Evolutionary conservation across 2,329 filamentous ascomycete species (phyloP).

Genomic region (Pseudogymnoascus sp.): DNA sequence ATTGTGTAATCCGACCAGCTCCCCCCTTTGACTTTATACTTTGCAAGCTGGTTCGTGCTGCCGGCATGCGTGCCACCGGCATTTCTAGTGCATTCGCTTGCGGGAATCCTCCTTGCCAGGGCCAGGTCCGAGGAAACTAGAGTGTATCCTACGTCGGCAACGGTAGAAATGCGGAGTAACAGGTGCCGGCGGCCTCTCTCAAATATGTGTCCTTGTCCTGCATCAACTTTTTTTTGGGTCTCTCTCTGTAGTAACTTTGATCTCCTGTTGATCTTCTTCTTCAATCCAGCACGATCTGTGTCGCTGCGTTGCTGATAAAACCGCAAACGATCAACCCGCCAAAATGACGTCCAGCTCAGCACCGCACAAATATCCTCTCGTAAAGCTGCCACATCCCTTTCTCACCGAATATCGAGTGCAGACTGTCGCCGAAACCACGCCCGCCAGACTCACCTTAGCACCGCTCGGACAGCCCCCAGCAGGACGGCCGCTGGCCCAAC

Average conservation of each 20-base stretch:
- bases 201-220: constrained; percentile 1
- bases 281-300: neutral
- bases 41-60: neutral
- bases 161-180: neutral
- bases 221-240: neutral
- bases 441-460: constrained; percentile 12
- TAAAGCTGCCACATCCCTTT: constrained; percentile 18
- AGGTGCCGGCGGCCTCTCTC: neutral
- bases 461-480: constrained; percentile 11
- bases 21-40: neutral
- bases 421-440: constrained; percentile 10
- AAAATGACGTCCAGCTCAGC: constrained; percentile 8
- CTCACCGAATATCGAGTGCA: constrained; percentile 18
- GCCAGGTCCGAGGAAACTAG: neutral
- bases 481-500: constrained; percentile 15
- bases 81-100: neutral
- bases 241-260: neutral
- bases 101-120: neutral
- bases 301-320: constrained; percentile 6
- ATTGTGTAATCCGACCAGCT: constrained; percentile 5
- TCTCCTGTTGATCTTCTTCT: neutral
- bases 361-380: constrained; percentile 14
- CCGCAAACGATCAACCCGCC: neutral
- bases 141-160: neutral
- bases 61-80: neutral